Evolutionary conservation across 2,329 filamentous ascomycete species (phyloP).

Genomic region (Sporothrix euskadiensis): DNA sequence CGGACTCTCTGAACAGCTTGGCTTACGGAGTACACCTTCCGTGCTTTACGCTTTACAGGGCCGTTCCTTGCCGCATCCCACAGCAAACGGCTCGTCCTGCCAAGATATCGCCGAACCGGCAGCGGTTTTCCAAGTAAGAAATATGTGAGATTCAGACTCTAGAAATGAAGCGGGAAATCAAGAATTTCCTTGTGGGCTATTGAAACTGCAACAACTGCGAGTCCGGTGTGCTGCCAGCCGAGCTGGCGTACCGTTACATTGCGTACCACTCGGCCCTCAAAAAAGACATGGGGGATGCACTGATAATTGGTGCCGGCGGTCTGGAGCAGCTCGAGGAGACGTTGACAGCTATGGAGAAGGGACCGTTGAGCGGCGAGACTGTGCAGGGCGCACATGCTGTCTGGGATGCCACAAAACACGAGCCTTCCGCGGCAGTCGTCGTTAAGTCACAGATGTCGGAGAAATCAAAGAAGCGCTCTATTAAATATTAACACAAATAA

Average conservation of each 20-base stretch:
- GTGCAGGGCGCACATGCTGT: background rate
- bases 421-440: background rate
- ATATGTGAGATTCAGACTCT: background rate
- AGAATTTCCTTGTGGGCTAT: background rate
- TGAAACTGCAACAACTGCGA: background rate
- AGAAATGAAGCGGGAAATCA: background rate
- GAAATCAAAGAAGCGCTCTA: too few species aligned
- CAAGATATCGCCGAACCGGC: background rate
- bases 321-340: background rate
- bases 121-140: background rate
- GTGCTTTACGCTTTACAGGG: background rate
- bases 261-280: background rate
- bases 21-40: background rate
- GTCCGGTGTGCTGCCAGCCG: background rate
- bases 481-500: too few species aligned
- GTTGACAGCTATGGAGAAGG: background rate
- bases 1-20: background rate
- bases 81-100: background rate
- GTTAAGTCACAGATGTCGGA: background rate
- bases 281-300: background rate
- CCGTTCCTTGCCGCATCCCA: background rate
- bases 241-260: conserved; percentile 1
- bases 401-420: background rate
- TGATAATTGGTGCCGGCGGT: background rate
- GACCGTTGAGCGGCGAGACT: background rate